Evolutionary conservation across 2,329 filamentous ascomycete species (phyloP), one percentile per base, ranked within the genome.

Genomic region (Neoscytalidium dimidiatum): DNA sequence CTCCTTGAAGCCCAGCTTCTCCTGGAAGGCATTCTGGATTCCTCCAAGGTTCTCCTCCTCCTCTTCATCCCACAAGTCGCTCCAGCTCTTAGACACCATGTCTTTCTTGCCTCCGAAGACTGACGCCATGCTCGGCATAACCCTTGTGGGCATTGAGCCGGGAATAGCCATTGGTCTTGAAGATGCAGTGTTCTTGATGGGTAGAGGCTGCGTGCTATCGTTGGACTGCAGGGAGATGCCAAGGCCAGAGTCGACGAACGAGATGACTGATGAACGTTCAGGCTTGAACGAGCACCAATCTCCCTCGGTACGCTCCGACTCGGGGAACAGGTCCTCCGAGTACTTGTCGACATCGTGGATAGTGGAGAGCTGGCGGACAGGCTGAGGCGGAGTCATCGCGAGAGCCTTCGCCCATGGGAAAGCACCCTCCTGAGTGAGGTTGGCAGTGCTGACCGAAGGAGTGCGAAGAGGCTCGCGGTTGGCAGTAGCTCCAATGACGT

Each of bases 51-150:
- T 88, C 68, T 91, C 89, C 73, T 95, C 93, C 62, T 98, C 94
- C 75, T 98, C 94, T 77, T 98, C 94, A 66, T 98, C 94, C 90
- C 93, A 97, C 77, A 98, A 88, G 77, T 99, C 95, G 73, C 94
- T 97, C 95, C 95, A 99, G 83, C 95, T 98, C 89, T 98, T 98
- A 64, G 95, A 97, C 53, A 96, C 92, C 53, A 86, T 83, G 51
- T 94, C 90, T 68, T 88, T 86, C 75, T 90, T 88, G 73, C 88
- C 88, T 60, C 91, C 92, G 75, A 96, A 94, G 58, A 94, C 87
- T 74, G 90, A 86, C 4, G 91, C 88, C 84, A 94, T 89, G 67
- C 91, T 89, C 62, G 86, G 83, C 70, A 89, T 82, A 44, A 86
- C 85, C 75, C 84, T 80, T 71, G 82, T 74, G 0, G 92, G 90